These are phyloP conservation scores for Suillus discolor DNA, from an alignment of 768 basidiomycete genomes.

Conservation along the genomic window DNA sequence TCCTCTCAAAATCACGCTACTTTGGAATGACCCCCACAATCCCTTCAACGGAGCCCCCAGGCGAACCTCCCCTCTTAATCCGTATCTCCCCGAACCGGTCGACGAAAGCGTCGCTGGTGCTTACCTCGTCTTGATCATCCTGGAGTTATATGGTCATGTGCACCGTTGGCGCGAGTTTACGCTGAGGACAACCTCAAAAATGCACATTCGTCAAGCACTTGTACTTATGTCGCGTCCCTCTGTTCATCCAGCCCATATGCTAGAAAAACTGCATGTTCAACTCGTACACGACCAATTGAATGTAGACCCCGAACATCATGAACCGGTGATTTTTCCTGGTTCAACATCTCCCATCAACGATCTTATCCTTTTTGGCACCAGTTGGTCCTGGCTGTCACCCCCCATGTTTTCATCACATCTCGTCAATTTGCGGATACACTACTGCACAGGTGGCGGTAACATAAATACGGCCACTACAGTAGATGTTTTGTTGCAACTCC, in stretches of 20 bases:
- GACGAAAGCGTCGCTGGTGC: not conserved
- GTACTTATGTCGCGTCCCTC: not conserved
- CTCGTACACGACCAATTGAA: not conserved
- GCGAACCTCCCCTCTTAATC: not conserved
- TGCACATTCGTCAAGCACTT: not conserved
- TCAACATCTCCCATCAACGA: not conserved
- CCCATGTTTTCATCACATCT: not conserved
- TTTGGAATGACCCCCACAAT: not conserved
- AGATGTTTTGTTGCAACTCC: not conserved
- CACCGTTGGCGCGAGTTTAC: slow-evolving; percentile 2
- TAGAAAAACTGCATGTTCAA: not conserved
- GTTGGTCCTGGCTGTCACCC: not conserved
- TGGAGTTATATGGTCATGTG: not conserved
- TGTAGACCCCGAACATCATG: not conserved
- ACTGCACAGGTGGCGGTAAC: not conserved
- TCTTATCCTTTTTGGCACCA: not conserved
- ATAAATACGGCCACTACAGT: not conserved
- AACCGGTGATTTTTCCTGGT: not conserved
- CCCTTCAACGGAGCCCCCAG: not conserved
- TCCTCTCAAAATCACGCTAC: not conserved
- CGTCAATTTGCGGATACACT: not conserved
- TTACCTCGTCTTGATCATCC: not conserved
- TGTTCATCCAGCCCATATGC: not conserved
- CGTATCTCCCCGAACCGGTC: not conserved
- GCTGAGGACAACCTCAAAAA: not conserved